Evolutionary conservation across 805 yeast species (phyloP).

Genomic region (Metschnikowia santaceciliae): DNA sequence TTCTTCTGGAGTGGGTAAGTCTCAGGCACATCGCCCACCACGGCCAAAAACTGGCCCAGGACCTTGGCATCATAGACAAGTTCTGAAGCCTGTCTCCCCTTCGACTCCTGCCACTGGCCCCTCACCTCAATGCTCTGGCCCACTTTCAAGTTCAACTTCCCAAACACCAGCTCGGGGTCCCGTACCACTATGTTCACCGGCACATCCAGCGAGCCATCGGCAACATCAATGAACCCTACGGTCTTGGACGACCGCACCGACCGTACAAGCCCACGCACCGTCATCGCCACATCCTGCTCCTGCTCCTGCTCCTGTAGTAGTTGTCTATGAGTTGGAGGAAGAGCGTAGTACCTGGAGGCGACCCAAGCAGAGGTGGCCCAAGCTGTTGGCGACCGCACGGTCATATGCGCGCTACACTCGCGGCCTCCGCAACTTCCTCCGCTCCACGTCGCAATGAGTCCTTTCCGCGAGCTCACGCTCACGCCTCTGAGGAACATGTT

Average conservation of each 20-base stretch:
- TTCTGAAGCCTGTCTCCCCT: constrained; percentile 33
- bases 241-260: constrained; percentile 71
- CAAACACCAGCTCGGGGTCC: constrained; percentile 21
- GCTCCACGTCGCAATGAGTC: too few species aligned
- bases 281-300: constrained; percentile 3
- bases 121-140: constrained; percentile 37
- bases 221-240: constrained; percentile 72
- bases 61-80: constrained; percentile 24
- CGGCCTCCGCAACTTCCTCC: too few species aligned
- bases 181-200: constrained; percentile 48
- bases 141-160: constrained; percentile 40
- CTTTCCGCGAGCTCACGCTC: too few species aligned
- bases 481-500: too few species aligned
- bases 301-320: neutral
- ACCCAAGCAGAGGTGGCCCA: neutral
- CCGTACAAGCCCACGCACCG: constrained; percentile 62
- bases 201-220: constrained; percentile 66
- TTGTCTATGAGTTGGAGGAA: neutral
- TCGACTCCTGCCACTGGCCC: constrained; percentile 33
- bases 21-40: constrained; percentile 61
- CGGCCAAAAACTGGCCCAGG: constrained; percentile 29
- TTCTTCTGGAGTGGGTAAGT: constrained; percentile 84
- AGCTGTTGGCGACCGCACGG: neutral
- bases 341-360: neutral
- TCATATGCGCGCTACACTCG: too few species aligned